phyloP scores from a whole-genome alignment of 2,329 filamentous ascomycete genomes.

The Aspergillus pseudoviridinutans region DNA sequence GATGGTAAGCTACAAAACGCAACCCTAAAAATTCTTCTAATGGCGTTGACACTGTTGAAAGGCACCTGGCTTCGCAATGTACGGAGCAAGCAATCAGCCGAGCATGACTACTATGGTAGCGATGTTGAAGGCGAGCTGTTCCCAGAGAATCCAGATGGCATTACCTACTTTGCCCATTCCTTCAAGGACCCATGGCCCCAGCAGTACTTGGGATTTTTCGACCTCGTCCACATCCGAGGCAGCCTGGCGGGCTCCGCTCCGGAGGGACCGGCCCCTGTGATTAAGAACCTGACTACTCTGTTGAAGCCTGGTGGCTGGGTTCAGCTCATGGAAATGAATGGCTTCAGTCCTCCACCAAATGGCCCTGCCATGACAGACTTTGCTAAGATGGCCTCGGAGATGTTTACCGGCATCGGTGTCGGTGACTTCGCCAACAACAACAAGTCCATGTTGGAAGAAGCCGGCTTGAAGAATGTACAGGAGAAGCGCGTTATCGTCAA shows the following conservation, averaged over 20 bases:
- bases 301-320: constrained; percentile 4
- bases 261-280: neutral
- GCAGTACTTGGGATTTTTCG: neutral
- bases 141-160: constrained; percentile 2
- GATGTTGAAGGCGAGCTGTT: constrained; percentile 3
- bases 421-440: constrained; percentile 4
- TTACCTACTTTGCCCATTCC: constrained; percentile 3
- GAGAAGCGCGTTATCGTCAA: constrained; percentile 2
- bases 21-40: no score
- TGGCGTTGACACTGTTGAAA: neutral
- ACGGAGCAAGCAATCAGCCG: neutral
- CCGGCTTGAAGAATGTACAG: constrained; percentile 3
- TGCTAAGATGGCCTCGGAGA: constrained; percentile 3
- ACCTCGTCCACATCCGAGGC: constrained; percentile 2
- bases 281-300: neutral
- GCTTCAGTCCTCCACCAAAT: constrained; percentile 1
- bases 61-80: constrained; percentile 5
- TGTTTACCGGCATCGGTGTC: constrained; percentile 1
- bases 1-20: neutral
- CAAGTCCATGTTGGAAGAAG: constrained; percentile 5
- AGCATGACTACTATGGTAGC: constrained; percentile 3
- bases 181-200: constrained; percentile 4
- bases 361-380: constrained; percentile 6
- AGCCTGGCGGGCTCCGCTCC: constrained; percentile 4
- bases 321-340: constrained; percentile 6